These are phyloP conservation scores for Penicillium daleae DNA, from an alignment of 495 filamentous ascomycete genomes.

Conservation along the genomic window DNA sequence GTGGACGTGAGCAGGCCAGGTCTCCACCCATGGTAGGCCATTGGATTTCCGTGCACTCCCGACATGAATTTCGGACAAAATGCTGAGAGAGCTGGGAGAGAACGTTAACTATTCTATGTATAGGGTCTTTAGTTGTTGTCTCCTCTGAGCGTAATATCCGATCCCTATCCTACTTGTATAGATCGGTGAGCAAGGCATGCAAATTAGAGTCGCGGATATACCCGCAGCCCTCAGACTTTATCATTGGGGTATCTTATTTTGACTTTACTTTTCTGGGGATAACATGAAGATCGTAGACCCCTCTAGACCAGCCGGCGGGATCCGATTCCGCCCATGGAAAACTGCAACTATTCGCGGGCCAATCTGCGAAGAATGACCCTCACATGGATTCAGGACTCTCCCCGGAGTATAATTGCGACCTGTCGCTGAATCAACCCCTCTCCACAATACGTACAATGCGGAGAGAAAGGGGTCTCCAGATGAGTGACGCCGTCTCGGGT, in stretches of 20 bases:
- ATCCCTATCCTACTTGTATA: background rate
- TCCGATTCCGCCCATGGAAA: conserved; percentile 6
- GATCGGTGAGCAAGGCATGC: background rate
- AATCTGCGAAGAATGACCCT: background rate
- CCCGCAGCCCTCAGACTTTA: background rate
- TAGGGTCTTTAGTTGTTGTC: background rate
- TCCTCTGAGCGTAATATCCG: background rate
- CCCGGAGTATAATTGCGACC: conserved; percentile 27
- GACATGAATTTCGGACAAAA: background rate
- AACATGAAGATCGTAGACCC: background rate
- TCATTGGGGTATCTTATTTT: background rate
- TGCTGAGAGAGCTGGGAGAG: background rate
- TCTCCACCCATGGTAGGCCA: background rate
- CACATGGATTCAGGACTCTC: conserved; percentile 1
- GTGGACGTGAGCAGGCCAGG: background rate
- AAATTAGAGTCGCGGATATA: background rate
- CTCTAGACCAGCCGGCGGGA: conserved; percentile 9
- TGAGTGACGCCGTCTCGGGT: conserved; percentile 23
- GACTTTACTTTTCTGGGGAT: background rate
- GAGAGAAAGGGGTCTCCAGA: conserved; percentile 10
- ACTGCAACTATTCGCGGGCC: conserved; percentile 6
- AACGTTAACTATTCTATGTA: background rate
- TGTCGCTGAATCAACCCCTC: conserved; percentile 8
- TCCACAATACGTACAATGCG: conserved; percentile 16
- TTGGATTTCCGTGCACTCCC: background rate